Evolutionary conservation across 1,284 basidiomycete species (phyloP).

Genomic region (Leccinum fallax): DNA sequence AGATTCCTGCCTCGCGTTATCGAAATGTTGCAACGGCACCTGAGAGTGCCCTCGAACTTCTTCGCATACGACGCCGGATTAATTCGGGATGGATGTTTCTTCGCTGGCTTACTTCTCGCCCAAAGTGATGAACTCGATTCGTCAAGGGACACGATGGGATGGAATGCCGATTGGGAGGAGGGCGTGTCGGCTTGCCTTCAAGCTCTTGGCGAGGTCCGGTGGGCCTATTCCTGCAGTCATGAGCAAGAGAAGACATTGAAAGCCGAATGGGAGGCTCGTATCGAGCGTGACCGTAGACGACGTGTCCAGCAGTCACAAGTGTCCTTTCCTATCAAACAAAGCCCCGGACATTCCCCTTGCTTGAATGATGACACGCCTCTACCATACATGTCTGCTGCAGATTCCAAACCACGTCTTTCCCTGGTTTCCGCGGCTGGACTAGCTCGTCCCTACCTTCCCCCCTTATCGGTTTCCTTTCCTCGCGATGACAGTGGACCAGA

Average conservation of each 20-base stretch:
- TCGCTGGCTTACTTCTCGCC: constrained; percentile 73
- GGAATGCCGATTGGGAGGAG: constrained; percentile 59
- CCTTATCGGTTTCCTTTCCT: constrained; percentile 33
- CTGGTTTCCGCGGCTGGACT: constrained; percentile 36
- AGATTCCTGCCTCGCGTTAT: constrained; percentile 59
- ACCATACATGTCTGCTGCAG: constrained; percentile 11
- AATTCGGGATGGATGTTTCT: constrained; percentile 79
- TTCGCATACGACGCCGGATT: constrained; percentile 84
- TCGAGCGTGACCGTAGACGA: constrained; percentile 26
- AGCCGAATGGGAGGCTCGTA: constrained; percentile 61
- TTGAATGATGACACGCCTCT: constrained; percentile 25
- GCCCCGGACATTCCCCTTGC: constrained; percentile 34
- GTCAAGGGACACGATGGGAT: constrained; percentile 46
- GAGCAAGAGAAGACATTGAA: constrained; percentile 67
- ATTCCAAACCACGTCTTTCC: constrained; percentile 27
- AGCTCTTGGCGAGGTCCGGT: constrained; percentile 76
- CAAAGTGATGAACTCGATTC: constrained; percentile 42
- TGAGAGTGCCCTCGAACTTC: constrained; percentile 49
- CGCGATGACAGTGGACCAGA: constrained; percentile 48
- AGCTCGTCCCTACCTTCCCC: constrained; percentile 32
- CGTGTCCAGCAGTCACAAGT: constrained; percentile 31
- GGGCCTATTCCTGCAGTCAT: constrained; percentile 75
- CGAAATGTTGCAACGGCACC: constrained; percentile 60
- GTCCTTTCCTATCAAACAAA: constrained; percentile 28
- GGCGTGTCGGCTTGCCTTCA: constrained; percentile 71